phyloP scores from a whole-genome alignment of 2,329 filamentous ascomycete species.

The Fusarium acutatum region DNA sequence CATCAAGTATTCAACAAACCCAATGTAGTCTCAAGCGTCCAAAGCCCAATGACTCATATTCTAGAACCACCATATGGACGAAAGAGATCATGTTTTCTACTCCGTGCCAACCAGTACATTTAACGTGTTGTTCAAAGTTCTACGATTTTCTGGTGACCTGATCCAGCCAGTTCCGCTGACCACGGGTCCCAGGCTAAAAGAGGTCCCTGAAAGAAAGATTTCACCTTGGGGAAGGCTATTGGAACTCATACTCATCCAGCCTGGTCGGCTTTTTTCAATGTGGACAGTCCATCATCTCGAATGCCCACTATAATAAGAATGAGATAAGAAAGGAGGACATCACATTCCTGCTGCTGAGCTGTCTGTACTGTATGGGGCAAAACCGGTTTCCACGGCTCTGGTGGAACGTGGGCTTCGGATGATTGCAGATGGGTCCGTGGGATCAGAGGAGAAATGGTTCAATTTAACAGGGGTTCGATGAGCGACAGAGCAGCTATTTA shows the following conservation, averaged over 20 bases:
- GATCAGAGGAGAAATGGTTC: slow-evolving; percentile 17
- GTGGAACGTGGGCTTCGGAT: slow-evolving; percentile 33
- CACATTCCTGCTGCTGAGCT: not conserved
- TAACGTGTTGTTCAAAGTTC: not conserved
- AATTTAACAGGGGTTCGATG: slow-evolving; percentile 1
- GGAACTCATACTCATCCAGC: not conserved
- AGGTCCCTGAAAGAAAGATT: not conserved
- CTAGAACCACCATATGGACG: not conserved
- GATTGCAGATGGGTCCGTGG: slow-evolving; percentile 35
- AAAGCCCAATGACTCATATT: not conserved
- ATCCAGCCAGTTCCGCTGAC: slow-evolving; percentile 25
- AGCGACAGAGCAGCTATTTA: not conserved
- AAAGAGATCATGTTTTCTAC: not conserved
- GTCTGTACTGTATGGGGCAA: slow-evolving; percentile 25
- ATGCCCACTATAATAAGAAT: not conserved
- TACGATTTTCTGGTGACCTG: slow-evolving; percentile 24
- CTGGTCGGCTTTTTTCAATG: not conserved
- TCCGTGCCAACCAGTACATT: not conserved
- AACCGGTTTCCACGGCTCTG: slow-evolving; percentile 31
- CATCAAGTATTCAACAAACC: not conserved
- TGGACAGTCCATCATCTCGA: not conserved
- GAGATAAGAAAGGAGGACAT: not conserved
- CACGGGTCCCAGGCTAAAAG: slow-evolving; percentile 7
- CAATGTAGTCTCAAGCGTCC: not conserved
- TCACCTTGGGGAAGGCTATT: not conserved